phyloP scores from a whole-genome alignment of 2,329 filamentous ascomycete species.

The Aureobasidium pullulans region DNA sequence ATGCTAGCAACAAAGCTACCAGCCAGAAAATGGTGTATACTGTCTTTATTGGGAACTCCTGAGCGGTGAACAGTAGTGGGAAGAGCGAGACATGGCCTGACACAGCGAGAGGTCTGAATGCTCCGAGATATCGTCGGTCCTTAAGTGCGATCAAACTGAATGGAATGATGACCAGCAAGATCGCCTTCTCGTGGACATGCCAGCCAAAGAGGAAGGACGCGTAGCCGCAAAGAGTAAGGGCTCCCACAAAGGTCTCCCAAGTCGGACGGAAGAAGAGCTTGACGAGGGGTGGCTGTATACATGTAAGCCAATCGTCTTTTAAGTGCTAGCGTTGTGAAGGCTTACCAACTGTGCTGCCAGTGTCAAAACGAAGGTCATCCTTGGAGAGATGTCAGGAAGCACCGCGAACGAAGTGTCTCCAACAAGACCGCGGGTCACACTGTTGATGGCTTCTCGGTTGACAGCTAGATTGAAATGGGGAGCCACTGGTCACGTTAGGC shows the following conservation, averaged over 20 bases:
- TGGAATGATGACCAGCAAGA: conserved; percentile 87
- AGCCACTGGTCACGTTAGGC: conserved; percentile 51
- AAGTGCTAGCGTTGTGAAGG: neutral
- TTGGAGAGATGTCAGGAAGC: conserved; percentile 75
- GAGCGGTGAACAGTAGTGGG: conserved; percentile 81
- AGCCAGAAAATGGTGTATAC: conserved; percentile 92
- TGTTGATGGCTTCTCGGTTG: conserved; percentile 67
- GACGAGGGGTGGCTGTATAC: conserved; percentile 57
- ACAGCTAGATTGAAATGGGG: conserved; percentile 70
- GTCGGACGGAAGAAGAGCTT: conserved; percentile 72
- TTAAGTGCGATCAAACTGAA: conserved; percentile 88
- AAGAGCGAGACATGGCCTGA: conserved; percentile 94
- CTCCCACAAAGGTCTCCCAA: conserved; percentile 84
- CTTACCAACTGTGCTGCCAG: conserved; percentile 67
- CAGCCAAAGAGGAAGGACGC: conserved; percentile 96
- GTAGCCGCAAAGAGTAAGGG: conserved; percentile 87
- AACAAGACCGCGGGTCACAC: conserved; percentile 85
- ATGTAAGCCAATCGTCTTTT: conserved; percentile 11
- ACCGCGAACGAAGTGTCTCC: conserved; percentile 93
- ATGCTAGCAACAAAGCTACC: conserved; percentile 73
- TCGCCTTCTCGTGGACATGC: conserved; percentile 98
- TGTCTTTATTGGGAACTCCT: conserved; percentile 90
- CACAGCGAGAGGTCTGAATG: conserved; percentile 85
- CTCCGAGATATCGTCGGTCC: conserved; percentile 82
- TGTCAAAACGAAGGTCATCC: conserved; percentile 74